phyloP scores from a whole-genome alignment of 495 filamentous ascomycete genomes.

The Trichoderma asperelloides region DNA sequence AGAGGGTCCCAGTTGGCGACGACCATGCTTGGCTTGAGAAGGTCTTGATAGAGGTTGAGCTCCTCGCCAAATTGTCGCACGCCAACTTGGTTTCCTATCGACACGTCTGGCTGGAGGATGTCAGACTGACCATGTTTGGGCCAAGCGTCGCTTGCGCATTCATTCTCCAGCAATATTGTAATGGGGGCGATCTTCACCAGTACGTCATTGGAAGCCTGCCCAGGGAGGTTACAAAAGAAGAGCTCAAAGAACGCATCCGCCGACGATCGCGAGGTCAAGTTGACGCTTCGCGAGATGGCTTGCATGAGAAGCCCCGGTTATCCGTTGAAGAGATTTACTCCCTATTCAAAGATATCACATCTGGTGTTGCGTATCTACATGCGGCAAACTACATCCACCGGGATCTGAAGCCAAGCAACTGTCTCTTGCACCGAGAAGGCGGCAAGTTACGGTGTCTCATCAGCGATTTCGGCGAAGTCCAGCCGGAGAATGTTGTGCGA shows the following conservation, averaged over 20 bases:
- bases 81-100: slow-evolving; percentile 95
- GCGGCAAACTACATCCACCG: slow-evolving; percentile 92
- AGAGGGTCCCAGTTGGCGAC: slow-evolving; percentile 89
- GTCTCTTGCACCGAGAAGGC: slow-evolving; percentile 71
- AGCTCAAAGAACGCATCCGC: slow-evolving; percentile 78
- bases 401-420: slow-evolving; percentile 94
- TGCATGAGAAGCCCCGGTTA: slow-evolving; percentile 49
- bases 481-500: slow-evolving; percentile 66
- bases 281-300: slow-evolving; percentile 34
- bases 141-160: slow-evolving; percentile 92
- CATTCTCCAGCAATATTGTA: slow-evolving; percentile 96
- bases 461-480: slow-evolving; percentile 95
- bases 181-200: slow-evolving; percentile 80
- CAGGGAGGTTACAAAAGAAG: slow-evolving; percentile 55
- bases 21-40: slow-evolving; percentile 95
- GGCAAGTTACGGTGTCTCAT: slow-evolving; percentile 69
- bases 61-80: slow-evolving; percentile 84
- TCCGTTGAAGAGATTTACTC: slow-evolving; percentile 90
- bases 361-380: slow-evolving; percentile 83
- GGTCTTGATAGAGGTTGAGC: slow-evolving; percentile 81
- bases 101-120: slow-evolving; percentile 93
- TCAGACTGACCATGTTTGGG: slow-evolving; percentile 71
- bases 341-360: slow-evolving; percentile 92
- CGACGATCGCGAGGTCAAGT: slow-evolving; percentile 57
- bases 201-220: slow-evolving; percentile 70